Evolutionary conservation across 306 rosid genomes (phyloP).

Genomic region (Ochetophila trinervis): DNA sequence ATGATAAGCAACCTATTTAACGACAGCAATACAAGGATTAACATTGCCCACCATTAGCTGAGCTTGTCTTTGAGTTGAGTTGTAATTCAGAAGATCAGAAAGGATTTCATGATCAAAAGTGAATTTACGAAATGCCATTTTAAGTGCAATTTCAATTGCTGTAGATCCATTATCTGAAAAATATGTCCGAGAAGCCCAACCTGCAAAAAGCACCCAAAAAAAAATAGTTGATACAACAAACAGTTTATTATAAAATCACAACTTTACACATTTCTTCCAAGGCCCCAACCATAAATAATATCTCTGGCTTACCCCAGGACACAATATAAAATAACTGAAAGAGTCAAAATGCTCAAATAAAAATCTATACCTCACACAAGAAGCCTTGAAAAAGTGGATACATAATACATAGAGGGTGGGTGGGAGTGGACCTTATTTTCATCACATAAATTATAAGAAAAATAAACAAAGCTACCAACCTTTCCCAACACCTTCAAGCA

Average conservation of each 20-base stretch:
- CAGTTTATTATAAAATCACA: slow-evolving; percentile 9
- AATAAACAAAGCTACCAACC: slow-evolving; percentile 40
- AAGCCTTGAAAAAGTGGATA: neutral
- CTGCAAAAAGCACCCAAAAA: slow-evolving; percentile 37
- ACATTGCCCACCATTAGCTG: slow-evolving; percentile 64
- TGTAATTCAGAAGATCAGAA: slow-evolving; percentile 35
- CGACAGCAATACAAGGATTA: slow-evolving; percentile 23
- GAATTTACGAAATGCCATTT: slow-evolving; percentile 98
- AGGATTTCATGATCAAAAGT: slow-evolving; percentile 60
- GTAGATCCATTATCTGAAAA: slow-evolving; percentile 98
- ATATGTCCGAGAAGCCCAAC: slow-evolving; percentile 87
- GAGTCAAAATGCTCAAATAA: slow-evolving; percentile 5
- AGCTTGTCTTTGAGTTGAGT: slow-evolving; percentile 35
- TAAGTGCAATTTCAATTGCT: slow-evolving; percentile 93
- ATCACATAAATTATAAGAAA: neutral
- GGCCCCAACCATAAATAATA: slow-evolving; percentile 13
- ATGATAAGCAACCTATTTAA: slow-evolving; percentile 16
- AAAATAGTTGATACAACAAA: neutral
- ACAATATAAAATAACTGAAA: slow-evolving; percentile 14
- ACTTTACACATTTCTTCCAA: slow-evolving; percentile 7
- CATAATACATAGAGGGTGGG: neutral
- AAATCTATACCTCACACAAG: slow-evolving; percentile 13
- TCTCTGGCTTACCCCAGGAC: slow-evolving; percentile 11
- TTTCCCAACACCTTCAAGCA: slow-evolving; percentile 90
- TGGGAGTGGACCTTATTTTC: neutral